Evolutionary conservation across 108 stramenopile species (phyloP).

Genomic region (Schizochytrium sp.): DNA sequence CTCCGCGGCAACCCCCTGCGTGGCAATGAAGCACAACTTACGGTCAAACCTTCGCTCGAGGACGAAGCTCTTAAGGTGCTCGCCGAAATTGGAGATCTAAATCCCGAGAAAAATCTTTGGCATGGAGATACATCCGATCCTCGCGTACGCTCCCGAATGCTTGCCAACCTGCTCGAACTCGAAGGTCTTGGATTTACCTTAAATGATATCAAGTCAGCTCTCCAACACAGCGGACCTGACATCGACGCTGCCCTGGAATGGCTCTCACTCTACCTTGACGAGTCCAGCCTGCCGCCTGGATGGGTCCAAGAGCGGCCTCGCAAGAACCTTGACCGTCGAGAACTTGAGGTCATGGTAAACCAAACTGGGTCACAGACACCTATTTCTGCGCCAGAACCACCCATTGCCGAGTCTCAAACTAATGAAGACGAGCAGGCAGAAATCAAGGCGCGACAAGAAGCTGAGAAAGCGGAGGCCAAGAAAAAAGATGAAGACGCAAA

Average conservation of each 20-base stretch:
- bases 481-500: background rate
- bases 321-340: background rate
- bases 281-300: background rate
- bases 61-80: background rate
- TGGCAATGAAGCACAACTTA: background rate
- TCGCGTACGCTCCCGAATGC: conserved; percentile 20
- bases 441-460: background rate
- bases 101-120: background rate
- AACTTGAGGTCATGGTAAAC: conserved; percentile 24
- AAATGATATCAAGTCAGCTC: background rate
- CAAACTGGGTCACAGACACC: background rate
- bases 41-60: background rate
- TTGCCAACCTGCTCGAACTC: conserved; percentile 40
- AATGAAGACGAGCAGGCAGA: background rate
- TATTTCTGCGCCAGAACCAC: background rate
- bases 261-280: conserved; percentile 45
- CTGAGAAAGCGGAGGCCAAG: background rate
- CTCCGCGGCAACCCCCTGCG: conserved; percentile 17
- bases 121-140: background rate
- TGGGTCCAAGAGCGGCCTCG: conserved; percentile 6
- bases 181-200: conserved; percentile 11
- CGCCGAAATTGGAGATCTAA: background rate
- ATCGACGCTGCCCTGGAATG: background rate
- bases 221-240: background rate
- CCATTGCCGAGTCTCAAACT: background rate